These are phyloP conservation scores for Nothomitra cinnamomea DNA, from an alignment of 2,329 filamentous ascomycete species.

Conservation along the genomic window DNA sequence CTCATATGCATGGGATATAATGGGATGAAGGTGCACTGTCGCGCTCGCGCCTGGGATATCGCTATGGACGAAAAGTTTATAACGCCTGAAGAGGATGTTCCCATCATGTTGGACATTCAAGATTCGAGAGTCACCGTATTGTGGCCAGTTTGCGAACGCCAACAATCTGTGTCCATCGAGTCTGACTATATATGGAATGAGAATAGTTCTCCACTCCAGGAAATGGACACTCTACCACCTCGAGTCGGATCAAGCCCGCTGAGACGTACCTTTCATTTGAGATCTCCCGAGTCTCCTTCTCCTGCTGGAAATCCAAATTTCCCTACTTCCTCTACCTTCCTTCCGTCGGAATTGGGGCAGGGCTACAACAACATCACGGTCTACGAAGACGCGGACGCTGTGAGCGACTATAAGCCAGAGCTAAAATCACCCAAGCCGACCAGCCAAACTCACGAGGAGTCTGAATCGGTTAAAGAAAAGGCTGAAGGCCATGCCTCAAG, in stretches of 20 bases:
- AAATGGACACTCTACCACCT: background rate
- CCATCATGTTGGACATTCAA: conserved; percentile 92
- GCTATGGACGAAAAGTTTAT: conserved; percentile 78
- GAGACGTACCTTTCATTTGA: conserved; percentile 43
- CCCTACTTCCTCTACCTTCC: conserved; percentile 26
- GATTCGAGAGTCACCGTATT: conserved; percentile 76
- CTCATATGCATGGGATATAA: conserved; percentile 94
- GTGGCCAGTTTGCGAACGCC: conserved; percentile 54
- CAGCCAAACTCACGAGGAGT: conserved; percentile 22
- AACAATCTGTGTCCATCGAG: conserved; percentile 32
- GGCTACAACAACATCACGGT: conserved; percentile 38
- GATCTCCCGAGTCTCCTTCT: conserved; percentile 62
- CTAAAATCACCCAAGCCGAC: conserved; percentile 30
- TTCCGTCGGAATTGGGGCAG: conserved; percentile 20
- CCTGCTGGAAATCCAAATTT: conserved; percentile 33
- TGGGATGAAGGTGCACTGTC: conserved; percentile 80
- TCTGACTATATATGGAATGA: conserved; percentile 57
- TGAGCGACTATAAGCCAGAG: conserved; percentile 28
- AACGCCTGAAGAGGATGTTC: conserved; percentile 70
- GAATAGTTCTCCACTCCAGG: conserved; percentile 27
- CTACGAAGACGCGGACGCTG: conserved; percentile 53
- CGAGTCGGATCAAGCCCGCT: conserved; percentile 38
- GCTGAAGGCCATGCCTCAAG: conserved; percentile 16
- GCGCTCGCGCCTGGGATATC: conserved; percentile 72
- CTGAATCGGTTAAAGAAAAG: conserved; percentile 1